Base-by-base conservation (phyloP, 768 basidiomycete genomes). In the Hemileccinum impolitum region DNA sequence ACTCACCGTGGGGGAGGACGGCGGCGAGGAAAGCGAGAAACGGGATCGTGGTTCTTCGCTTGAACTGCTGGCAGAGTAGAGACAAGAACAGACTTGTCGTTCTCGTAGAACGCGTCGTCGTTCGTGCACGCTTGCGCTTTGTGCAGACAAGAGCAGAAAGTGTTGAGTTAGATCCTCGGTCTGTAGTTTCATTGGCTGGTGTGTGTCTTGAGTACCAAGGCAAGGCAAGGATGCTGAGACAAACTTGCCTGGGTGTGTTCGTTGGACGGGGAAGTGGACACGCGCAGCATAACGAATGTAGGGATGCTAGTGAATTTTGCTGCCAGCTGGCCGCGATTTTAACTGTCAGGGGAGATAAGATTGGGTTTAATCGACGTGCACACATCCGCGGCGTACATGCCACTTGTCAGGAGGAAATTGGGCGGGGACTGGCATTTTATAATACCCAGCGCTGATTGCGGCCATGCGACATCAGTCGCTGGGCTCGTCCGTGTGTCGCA, bases 21-120 rank as follows among this genome's bases (percentile, higher is more conserved):
- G 6, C 1, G 60, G 30, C 23, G 19, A 34, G 3, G 60, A 61
- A 36, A 50, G 42, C 34, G 60, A 61, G 28, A 61, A 61, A 7
- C 60, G 57, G 25, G 60, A 61, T 7, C 50, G 52, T 30, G 60
- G 61, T 19, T 60, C 54, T 21, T 57, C 56, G 13, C 40, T 50
- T 1, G 53, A 62, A 4, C 39, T n/a, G n/a, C n/a, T n/a, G n/a
- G n/a, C 48, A 12, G 25, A 3, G 2, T 53, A 45, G 30, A 18
- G 13, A 31, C 18, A 30, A 14, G 17, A 19, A 6, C 7, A 10
- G 30, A 14, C 23, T 40, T 30, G 52, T 45, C 42, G 48, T 36
- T 50, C 18, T 44, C 59, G 59, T 7, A 61, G 35, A 7, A 36
- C 9, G 10, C 49, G 59, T 35, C 59, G 53, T 23, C 53, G 50